phyloP scores from a whole-genome alignment of 192 early-diverging fungal genomes.

The Funneliformis mosseae region DNA sequence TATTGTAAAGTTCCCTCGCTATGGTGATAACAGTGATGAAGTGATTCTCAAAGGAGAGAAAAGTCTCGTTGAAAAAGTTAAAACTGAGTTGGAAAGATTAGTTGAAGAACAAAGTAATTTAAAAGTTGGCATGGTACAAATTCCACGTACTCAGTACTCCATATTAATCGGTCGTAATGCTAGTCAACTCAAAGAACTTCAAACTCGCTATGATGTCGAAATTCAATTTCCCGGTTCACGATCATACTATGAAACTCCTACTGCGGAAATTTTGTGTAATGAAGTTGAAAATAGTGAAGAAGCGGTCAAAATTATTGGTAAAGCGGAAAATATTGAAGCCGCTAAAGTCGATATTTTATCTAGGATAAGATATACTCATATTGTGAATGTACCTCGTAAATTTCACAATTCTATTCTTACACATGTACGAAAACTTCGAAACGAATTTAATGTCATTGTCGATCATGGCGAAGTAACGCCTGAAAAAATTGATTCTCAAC shows the following conservation, averaged over 20 bases:
- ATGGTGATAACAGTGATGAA: conserved; percentile 53
- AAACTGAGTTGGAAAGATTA: conserved; percentile 45
- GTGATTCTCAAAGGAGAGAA: conserved; percentile 66
- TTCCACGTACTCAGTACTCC: conserved; percentile 78
- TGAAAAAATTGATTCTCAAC: conserved; percentile 27
- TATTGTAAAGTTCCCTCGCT: conserved; percentile 65
- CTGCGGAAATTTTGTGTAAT: neutral
- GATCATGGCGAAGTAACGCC: conserved; percentile 42
- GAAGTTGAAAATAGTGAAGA: conserved; percentile 36
- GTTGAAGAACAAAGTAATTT: conserved; percentile 50
- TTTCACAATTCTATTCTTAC: conserved; percentile 57
- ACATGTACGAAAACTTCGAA: conserved; percentile 59
- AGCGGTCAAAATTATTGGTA: conserved; percentile 58
- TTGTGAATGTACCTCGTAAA: conserved; percentile 55
- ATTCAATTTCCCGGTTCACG: conserved; percentile 61
- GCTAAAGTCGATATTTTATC: conserved; percentile 48
- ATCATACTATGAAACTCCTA: neutral
- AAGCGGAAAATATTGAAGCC: conserved; percentile 56
- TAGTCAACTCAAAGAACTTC: conserved; percentile 67
- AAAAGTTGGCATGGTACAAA: conserved; percentile 42
- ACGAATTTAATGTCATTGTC: conserved; percentile 63
- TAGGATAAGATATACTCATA: conserved; percentile 43
- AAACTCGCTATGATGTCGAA: conserved; percentile 64
- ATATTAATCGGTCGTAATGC: conserved; percentile 83
- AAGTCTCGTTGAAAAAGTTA: conserved; percentile 57